phyloP scores from a whole-genome alignment of 148 eudicot species.

The Vaccinium corymbosum region DNA sequence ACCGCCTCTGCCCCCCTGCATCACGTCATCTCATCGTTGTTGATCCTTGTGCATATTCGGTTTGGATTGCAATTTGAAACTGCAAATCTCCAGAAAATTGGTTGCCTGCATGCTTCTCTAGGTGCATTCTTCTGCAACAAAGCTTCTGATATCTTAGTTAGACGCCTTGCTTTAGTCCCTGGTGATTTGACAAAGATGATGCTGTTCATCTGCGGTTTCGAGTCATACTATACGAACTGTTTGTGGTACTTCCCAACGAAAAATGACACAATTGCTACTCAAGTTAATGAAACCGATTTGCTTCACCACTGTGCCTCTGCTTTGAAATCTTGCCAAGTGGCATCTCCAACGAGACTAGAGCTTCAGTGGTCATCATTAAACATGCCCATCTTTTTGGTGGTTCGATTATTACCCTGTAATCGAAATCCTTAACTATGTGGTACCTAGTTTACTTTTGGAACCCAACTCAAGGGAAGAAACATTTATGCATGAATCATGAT shows the following conservation, averaged over 20 bases:
- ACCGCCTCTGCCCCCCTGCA: conserved; percentile 6
- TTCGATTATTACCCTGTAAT: neutral
- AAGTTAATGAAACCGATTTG: neutral
- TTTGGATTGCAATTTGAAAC: neutral
- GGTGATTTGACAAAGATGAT: conserved; percentile 6
- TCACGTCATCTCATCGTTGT: neutral
- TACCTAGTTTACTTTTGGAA: neutral
- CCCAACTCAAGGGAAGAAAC: neutral
- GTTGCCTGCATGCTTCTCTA: conserved; percentile 5
- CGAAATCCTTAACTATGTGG: too few species aligned
- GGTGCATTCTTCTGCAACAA: conserved; percentile 23
- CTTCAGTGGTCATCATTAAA: neutral
- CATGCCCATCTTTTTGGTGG: neutral
- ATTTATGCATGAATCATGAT: neutral
- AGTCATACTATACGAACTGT: neutral
- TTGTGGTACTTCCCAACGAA: neutral
- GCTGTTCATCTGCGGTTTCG: neutral
- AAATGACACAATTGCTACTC: neutral
- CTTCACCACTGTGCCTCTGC: neutral
- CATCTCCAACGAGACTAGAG: neutral
- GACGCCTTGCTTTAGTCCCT: neutral
- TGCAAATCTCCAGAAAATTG: neutral
- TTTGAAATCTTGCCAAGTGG: conserved; percentile 1
- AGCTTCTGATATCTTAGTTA: conserved; percentile 8
- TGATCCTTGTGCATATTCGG: neutral